These are phyloP conservation scores for Copromyces sp. DNA, from an alignment of 495 filamentous ascomycete species.

Conservation along the genomic window DNA sequence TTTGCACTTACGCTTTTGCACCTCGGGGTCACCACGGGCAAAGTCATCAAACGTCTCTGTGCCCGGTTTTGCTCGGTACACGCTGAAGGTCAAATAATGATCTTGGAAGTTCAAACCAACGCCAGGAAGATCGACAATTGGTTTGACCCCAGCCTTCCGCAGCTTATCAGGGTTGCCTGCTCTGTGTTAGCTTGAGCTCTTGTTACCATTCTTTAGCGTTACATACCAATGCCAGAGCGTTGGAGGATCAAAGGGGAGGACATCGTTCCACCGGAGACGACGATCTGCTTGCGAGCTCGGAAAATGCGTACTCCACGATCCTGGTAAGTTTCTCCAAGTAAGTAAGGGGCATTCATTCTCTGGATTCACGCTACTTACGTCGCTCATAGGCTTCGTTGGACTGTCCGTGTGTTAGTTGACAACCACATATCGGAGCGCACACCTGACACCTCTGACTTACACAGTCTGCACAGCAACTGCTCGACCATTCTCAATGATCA, in stretches of 20 bases:
- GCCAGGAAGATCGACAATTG: constrained; percentile 67
- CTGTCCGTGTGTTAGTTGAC: constrained; percentile 10
- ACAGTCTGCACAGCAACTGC: constrained; percentile 52
- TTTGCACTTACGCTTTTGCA: constrained; percentile 43
- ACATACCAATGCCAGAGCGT: constrained; percentile 49
- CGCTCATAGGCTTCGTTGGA: constrained; percentile 29
- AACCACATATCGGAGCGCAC: background rate
- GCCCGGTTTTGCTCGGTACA: constrained; percentile 65
- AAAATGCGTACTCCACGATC: constrained; percentile 35
- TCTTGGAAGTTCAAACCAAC: constrained; percentile 80
- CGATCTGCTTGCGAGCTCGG: constrained; percentile 65
- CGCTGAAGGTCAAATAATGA: constrained; percentile 73
- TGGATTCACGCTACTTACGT: constrained; percentile 1
- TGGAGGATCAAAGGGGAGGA: constrained; percentile 72
- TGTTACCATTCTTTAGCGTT: background rate
- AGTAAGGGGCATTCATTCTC: background rate
- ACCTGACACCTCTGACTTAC: constrained; percentile 12
- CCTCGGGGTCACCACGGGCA: constrained; percentile 58
- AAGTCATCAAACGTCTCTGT: constrained; percentile 77
- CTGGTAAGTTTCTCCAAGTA: constrained; percentile 24
- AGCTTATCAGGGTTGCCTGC: constrained; percentile 59
- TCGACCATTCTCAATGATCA: constrained; percentile 61
- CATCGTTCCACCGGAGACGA: constrained; percentile 71
- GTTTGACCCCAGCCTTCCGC: constrained; percentile 56
- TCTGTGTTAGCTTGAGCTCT: background rate